Evolutionary conservation across 2,329 filamentous ascomycete species (phyloP).

Genomic region (Lizonia empirigonia): DNA sequence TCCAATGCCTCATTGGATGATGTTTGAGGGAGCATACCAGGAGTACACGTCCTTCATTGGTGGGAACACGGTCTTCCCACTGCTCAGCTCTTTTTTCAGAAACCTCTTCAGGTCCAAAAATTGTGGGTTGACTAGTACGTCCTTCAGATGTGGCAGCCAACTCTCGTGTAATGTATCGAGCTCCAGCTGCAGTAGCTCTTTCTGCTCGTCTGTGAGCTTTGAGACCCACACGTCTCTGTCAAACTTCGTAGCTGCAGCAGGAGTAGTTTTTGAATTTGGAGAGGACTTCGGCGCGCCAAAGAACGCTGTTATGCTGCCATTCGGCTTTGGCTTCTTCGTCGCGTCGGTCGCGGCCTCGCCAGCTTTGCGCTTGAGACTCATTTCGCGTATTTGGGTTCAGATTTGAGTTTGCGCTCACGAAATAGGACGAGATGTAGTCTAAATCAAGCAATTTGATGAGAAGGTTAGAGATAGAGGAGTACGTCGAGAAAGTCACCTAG

Average conservation of each 20-base stretch:
- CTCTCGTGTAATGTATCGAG: slow-evolving; percentile 90
- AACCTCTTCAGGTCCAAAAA: slow-evolving; percentile 91
- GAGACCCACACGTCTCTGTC: slow-evolving; percentile 91
- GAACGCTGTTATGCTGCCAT: slow-evolving; percentile 86
- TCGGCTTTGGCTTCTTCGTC: slow-evolving; percentile 60
- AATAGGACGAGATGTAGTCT: neutral
- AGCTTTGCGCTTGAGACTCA: slow-evolving; percentile 60
- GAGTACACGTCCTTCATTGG: slow-evolving; percentile 90
- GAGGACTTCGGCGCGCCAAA: slow-evolving; percentile 68
- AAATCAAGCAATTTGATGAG: neutral
- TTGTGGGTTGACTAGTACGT: slow-evolving; percentile 77
- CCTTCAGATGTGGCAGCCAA: slow-evolving; percentile 88
- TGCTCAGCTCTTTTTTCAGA: slow-evolving; percentile 74
- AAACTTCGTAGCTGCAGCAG: slow-evolving; percentile 59
- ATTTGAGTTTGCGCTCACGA: slow-evolving; percentile 3
- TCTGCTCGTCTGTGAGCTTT: slow-evolving; percentile 79
- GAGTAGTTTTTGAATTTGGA: slow-evolving; percentile 26
- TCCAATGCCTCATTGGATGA: neutral
- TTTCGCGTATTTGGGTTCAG: slow-evolving; percentile 28
- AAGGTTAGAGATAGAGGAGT: too few relatives aligned
- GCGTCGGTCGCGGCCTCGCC: slow-evolving; percentile 52
- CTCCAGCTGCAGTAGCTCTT: slow-evolving; percentile 80
- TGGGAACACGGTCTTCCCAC: slow-evolving; percentile 82
- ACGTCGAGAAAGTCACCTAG: neutral
- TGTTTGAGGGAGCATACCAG: slow-evolving; percentile 66